These are phyloP conservation scores for Flaveria bidentis DNA, from an alignment of 129 eudicot genomes.

Conservation along the genomic window DNA sequence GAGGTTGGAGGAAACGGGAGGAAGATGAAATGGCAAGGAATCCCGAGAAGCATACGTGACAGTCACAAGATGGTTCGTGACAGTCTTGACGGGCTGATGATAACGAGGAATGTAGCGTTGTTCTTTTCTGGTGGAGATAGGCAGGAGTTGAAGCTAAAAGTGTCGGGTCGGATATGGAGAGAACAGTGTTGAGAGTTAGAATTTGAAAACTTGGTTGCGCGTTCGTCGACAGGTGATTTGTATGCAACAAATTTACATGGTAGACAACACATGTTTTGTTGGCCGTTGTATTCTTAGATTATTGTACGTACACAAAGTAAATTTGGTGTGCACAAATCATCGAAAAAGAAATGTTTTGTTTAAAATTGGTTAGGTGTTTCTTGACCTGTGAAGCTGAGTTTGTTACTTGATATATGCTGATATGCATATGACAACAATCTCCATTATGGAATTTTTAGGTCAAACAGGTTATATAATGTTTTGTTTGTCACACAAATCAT, in stretches of 20 bases:
- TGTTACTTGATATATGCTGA: not conserved
- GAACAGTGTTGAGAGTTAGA: conserved; percentile 35
- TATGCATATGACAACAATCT: no score
- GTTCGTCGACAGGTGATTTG: not conserved
- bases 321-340: conserved; percentile 12
- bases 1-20: conserved; percentile 58
- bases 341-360: not conserved
- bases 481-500: no score
- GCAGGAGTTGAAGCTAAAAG: conserved; percentile 61
- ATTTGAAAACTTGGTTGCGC: not conserved
- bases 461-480: not conserved
- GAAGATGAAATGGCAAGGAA: conserved; percentile 65
- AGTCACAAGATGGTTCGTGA: conserved; percentile 61
- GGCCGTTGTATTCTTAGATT: not conserved
- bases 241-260: conserved; percentile 7
- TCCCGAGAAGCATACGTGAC: conserved; percentile 77
- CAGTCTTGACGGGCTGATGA: conserved; percentile 55
- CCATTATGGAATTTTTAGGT: no score
- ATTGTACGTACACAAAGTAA: not conserved
- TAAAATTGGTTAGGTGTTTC: not conserved
- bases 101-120: conserved; percentile 52
- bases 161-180: conserved; percentile 68
- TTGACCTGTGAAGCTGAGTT: not conserved
- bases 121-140: conserved; percentile 68
- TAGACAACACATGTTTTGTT: not conserved